Percentiles rank a stretch among this genome's conserved stretches.
Conservation (phyloP, 2,329 filamentous ascomycete species). For the Aureobasidium namibiae region DNA sequence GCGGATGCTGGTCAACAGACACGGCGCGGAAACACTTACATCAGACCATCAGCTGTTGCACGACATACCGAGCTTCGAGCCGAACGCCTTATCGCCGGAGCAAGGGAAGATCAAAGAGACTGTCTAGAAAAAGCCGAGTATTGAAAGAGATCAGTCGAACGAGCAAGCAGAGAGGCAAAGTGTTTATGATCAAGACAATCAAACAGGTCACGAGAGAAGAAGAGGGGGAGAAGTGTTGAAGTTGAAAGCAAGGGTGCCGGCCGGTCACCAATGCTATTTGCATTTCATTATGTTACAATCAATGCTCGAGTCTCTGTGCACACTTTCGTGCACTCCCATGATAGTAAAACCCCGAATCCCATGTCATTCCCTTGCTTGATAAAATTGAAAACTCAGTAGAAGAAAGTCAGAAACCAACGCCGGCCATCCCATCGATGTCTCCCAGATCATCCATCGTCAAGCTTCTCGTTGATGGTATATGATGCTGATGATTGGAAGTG, state of each 20-base stretch:
- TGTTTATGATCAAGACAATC: background rate
- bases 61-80: conserved; percentile 4
- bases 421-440: conserved; percentile 16
- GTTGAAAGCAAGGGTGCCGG: conserved; percentile 3
- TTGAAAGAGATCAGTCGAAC: too few species aligned
- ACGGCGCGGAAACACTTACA: background rate
- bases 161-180: background rate
- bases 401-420: conserved; percentile 14
- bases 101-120: too few species aligned
- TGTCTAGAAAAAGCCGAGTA: too few species aligned
- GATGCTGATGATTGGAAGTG: conserved; percentile 10
- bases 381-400: conserved; percentile 12
- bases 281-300: conserved; percentile 31
- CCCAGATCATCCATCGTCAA: conserved; percentile 12
- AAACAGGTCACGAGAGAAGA: conserved; percentile 4
- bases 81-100: background rate
- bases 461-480: conserved; percentile 12
- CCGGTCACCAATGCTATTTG: background rate
- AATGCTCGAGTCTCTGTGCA: conserved; percentile 25
- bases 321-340: conserved; percentile 16
- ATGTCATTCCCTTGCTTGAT: conserved; percentile 14
- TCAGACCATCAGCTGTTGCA: background rate
- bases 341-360: conserved; percentile 16
- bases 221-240: conserved; percentile 1
- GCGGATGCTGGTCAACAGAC: background rate